Evolutionary conservation across 2,329 filamentous ascomycete genomes (phyloP).

Genomic region (Apiospora phragmitis): DNA sequence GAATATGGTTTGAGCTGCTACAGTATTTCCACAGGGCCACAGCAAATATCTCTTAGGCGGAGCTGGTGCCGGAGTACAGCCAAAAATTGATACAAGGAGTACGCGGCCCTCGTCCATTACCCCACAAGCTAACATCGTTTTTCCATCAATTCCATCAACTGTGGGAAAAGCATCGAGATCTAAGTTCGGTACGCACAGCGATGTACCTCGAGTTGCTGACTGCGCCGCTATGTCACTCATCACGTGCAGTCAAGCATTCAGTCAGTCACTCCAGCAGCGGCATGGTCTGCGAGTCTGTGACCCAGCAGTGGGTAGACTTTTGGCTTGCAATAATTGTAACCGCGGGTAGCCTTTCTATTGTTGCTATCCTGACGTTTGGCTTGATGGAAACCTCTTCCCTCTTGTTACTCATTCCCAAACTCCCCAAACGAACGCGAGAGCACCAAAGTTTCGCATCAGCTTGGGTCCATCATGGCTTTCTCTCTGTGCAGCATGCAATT

Average conservation of each 20-base stretch:
- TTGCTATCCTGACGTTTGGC: not conserved
- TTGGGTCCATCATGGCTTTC: not conserved
- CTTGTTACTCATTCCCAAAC: not conserved
- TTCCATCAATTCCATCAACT: slow-evolving; percentile 1
- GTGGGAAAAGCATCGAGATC: not conserved
- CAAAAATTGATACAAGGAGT: slow-evolving; percentile 2
- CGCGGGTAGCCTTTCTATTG: not conserved
- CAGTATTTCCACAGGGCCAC: not conserved
- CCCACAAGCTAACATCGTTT: slow-evolving; percentile 2
- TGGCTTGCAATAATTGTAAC: not conserved
- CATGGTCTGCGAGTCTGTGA: not conserved
- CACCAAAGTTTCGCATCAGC: not conserved
- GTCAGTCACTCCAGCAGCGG: not conserved
- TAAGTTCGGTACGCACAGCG: not conserved
- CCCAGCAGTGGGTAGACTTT: no score
- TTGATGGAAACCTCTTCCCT: not conserved
- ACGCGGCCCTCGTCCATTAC: not conserved
- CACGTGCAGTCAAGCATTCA: not conserved
- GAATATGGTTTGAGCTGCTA: not conserved
- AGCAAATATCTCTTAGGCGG: not conserved
- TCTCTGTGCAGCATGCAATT: not conserved
- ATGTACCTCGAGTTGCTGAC: not conserved
- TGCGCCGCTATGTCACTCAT: not conserved
- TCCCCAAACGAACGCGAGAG: not conserved
- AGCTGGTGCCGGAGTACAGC: not conserved